Evolutionary conservation across 2,329 filamentous ascomycete genomes (phyloP).

Genomic region (Colletotrichum caudatum): DNA sequence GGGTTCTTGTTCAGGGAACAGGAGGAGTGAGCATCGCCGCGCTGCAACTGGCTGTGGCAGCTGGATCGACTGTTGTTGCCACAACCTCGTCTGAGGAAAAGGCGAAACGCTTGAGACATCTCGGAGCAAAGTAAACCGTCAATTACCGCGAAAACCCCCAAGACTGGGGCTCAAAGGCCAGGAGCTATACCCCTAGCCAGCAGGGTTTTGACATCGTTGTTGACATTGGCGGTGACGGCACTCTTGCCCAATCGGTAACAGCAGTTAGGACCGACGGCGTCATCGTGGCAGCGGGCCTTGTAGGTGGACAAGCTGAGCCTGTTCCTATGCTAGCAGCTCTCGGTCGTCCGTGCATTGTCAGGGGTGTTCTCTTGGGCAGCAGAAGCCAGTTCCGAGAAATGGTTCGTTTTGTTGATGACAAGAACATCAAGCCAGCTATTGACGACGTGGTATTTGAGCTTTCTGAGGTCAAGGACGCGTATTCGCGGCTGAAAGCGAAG

Average conservation of each 20-base stretch:
- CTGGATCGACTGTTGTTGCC: slow-evolving; percentile 66
- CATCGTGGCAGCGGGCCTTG: slow-evolving; percentile 49
- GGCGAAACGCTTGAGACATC: slow-evolving; percentile 61
- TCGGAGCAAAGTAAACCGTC: slow-evolving; percentile 70
- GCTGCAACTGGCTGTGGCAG: slow-evolving; percentile 59
- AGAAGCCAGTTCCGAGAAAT: slow-evolving; percentile 48
- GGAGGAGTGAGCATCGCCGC: slow-evolving; percentile 55
- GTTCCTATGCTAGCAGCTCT: slow-evolving; percentile 47
- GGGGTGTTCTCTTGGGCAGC: slow-evolving; percentile 48
- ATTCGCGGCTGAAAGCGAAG: slow-evolving; percentile 48
- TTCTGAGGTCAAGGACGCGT: slow-evolving; percentile 49
- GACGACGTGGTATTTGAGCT: slow-evolving; percentile 50
- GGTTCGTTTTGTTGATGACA: slow-evolving; percentile 49
- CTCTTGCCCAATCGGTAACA: slow-evolving; percentile 67
- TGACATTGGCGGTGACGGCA: slow-evolving; percentile 75
- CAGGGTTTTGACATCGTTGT: slow-evolving; percentile 71
- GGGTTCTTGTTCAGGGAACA: slow-evolving; percentile 55
- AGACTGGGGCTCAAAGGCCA: slow-evolving; percentile 68
- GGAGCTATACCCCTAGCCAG: slow-evolving; percentile 59
- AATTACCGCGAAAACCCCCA: slow-evolving; percentile 70
- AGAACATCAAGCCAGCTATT: slow-evolving; percentile 47
- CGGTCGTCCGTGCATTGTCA: slow-evolving; percentile 46
- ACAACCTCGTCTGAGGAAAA: slow-evolving; percentile 70
- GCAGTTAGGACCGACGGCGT: slow-evolving; percentile 56
- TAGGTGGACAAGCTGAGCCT: slow-evolving; percentile 48